Conservation (phyloP, 192 early-diverging fungal species). For the Thamnidium elegans region DNA sequence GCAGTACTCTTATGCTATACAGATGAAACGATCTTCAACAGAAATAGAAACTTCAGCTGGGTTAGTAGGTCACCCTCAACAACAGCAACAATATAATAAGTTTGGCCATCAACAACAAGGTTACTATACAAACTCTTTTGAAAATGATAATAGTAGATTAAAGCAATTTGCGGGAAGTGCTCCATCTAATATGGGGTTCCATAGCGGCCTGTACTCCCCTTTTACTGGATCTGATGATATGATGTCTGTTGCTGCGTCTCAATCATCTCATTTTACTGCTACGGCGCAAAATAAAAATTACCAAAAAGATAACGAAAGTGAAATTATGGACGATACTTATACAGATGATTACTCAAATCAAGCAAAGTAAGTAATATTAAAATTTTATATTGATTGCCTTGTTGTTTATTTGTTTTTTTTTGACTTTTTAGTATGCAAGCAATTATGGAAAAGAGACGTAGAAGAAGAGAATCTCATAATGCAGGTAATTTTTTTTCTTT, state of each 20-base stretch:
- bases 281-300: background rate
- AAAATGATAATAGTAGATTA: constrained; percentile 1
- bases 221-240: constrained; percentile 14
- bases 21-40: constrained; percentile 16
- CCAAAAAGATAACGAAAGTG: background rate
- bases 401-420: constrained; percentile 6
- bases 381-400: background rate
- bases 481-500: constrained; percentile 43
- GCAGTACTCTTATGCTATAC: constrained; percentile 1
- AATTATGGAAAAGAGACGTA: constrained; percentile 79
- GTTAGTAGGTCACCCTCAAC: background rate
- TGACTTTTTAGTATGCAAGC: constrained; percentile 35
- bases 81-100: background rate
- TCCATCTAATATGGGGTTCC: constrained; percentile 17
- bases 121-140: background rate
- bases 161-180: constrained; percentile 19
- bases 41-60: background rate
- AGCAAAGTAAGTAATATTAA: constrained; percentile 34
- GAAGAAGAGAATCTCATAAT: constrained; percentile 95
- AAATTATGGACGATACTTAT: constrained; percentile 21
- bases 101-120: background rate
- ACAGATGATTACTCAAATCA: constrained; percentile 33
- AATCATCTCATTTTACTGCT: constrained; percentile 8
- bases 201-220: constrained; percentile 5
- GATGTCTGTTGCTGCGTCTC: constrained; percentile 7